A percentile compares a stretch with the other conserved stretches of the same genome.
These are phyloP conservation scores for Pseudopyrenochaeta lycopersici DNA, from an alignment of 2,329 filamentous ascomycete genomes.

Conservation along the genomic window DNA sequence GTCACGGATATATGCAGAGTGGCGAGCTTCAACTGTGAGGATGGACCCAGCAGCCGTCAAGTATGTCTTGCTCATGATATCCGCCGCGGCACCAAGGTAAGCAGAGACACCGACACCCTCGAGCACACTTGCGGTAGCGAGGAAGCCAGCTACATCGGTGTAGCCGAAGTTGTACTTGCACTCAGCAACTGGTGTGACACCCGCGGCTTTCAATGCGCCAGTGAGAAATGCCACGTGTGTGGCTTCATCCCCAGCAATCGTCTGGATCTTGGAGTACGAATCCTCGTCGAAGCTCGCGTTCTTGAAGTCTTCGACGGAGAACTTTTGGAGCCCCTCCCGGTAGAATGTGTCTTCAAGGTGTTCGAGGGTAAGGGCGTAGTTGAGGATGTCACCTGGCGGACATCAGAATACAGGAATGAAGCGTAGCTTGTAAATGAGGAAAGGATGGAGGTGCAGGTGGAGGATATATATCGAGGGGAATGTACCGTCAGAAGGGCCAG, in stretches of 20 bases:
- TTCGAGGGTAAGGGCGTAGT: conserved; percentile 57
- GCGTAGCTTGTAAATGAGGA: no score
- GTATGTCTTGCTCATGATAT: conserved; percentile 66
- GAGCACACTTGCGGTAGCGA: conserved; percentile 62
- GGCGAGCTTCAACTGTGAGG: conserved; percentile 71
- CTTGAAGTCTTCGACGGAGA: conserved; percentile 47
- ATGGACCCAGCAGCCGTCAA: conserved; percentile 70
- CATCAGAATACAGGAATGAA: no score
- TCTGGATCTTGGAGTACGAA: conserved; percentile 67
- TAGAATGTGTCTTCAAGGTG: conserved; percentile 70
- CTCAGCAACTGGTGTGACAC: conserved; percentile 60
- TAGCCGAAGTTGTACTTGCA: conserved; percentile 67
- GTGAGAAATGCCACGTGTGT: conserved; percentile 67
- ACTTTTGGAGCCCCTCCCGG: conserved; percentile 66
- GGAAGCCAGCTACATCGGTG: conserved; percentile 59
- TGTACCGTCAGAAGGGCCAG: conserved; percentile 26
- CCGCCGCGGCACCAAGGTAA: conserved; percentile 69
- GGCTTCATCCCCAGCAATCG: conserved; percentile 65
- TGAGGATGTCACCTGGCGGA: conserved; percentile 43
- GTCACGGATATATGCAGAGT: conserved; percentile 68
- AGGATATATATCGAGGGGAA: not conserved
- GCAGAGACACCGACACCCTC: conserved; percentile 67
- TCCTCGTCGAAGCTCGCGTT: conserved; percentile 47
- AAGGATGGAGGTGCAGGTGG: not conserved
- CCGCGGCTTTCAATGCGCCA: conserved; percentile 54